Evolutionary conservation across 2,329 filamentous ascomycete species (phyloP).

Genomic region (Raffaelea ambrosiae): DNA sequence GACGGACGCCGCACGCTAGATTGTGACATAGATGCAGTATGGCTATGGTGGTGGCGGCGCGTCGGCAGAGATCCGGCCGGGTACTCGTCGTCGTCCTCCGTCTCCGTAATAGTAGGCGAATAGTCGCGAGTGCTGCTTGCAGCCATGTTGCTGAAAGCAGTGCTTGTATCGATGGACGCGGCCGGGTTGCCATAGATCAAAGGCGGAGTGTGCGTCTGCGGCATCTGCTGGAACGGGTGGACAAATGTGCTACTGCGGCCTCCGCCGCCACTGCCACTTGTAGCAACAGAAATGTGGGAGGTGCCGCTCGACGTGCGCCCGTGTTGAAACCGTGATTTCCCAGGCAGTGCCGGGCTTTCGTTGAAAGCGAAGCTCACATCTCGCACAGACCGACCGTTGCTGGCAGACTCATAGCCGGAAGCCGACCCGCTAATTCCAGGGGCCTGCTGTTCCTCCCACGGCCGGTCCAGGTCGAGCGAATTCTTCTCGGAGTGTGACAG

Average conservation of each 20-base stretch:
- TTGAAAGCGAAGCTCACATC: slow-evolving; percentile 37
- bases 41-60: slow-evolving; percentile 17
- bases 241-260: slow-evolving; percentile 43
- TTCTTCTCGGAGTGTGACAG: slow-evolving; percentile 50
- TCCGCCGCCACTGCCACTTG: slow-evolving; percentile 43
- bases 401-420: slow-evolving; percentile 18
- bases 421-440: slow-evolving; percentile 26
- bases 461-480: slow-evolving; percentile 53
- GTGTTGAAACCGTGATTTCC: slow-evolving; percentile 38
- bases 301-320: slow-evolving; percentile 49
- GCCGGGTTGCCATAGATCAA: slow-evolving; percentile 50
- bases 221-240: slow-evolving; percentile 58
- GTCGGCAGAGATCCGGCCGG: slow-evolving; percentile 9
- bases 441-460: slow-evolving; percentile 46
- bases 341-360: slow-evolving; percentile 12
- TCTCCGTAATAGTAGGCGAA: slow-evolving; percentile 47
- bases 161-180: slow-evolving; percentile 38
- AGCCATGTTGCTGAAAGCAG: slow-evolving; percentile 25
- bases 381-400: slow-evolving; percentile 20
- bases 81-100: slow-evolving; percentile 31
- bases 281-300: slow-evolving; percentile 48
- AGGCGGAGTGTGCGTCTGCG: slow-evolving; percentile 51
- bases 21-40: slow-evolving; percentile 17
- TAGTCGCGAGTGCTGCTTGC: slow-evolving; percentile 34
- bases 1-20: slow-evolving; percentile 27